Evolutionary conservation across 2,329 filamentous ascomycete genomes (phyloP), one percentile per base, ranked within the genome.

Genomic region (Aspergillus sp.): DNA sequence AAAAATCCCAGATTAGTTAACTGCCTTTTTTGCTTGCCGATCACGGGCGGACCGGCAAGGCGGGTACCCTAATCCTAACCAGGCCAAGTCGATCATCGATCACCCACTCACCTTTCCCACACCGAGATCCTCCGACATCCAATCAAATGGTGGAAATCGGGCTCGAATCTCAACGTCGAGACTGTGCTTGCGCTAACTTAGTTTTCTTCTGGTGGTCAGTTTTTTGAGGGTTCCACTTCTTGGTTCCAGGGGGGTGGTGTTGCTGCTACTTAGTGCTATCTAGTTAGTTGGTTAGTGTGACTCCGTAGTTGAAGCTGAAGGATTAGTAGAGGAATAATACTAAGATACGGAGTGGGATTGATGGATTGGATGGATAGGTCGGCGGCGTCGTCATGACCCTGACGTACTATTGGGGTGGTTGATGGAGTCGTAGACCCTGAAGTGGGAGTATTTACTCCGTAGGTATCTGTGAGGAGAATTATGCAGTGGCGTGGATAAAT

Each of bases 31-130:
- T 41, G 59, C 58, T 49, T 41, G 59, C 58, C 47, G 66, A 67
- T 66, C 64, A 63, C 61, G 64, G 62, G 57, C 59, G 64, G 62
- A 65, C 60, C 62, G 62, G 60, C 39, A 64, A 56, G 61, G 63
- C 64, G 66, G 66, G 64, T 68, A 68, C 64, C 38, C 56, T 64
- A 64, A 54, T 17, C 62, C 59, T 23, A 49, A 55, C 19, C 5
- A 11, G 44, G 56, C 15, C 21, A 60, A 60, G 60, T 21, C 11
- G 59, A 65, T 63, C 58, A 57, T 53, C 32, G 32, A 36, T 36
- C 32, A 36, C 32, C 32, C 32, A 36, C 32, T 36, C 32, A 36
- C 32, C 32, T 32, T 25, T 27, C 32, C 17, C 2, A 38, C 57
- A 50, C 65, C 64, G 62, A 67, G 64, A 67, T 67, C 17, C 53